A percentile compares a stretch with the other conserved stretches of the same genome.
These are phyloP conservation scores for Aspergillus sp. DNA, from an alignment of 2,329 filamentous ascomycete species.

Conservation along the genomic window DNA sequence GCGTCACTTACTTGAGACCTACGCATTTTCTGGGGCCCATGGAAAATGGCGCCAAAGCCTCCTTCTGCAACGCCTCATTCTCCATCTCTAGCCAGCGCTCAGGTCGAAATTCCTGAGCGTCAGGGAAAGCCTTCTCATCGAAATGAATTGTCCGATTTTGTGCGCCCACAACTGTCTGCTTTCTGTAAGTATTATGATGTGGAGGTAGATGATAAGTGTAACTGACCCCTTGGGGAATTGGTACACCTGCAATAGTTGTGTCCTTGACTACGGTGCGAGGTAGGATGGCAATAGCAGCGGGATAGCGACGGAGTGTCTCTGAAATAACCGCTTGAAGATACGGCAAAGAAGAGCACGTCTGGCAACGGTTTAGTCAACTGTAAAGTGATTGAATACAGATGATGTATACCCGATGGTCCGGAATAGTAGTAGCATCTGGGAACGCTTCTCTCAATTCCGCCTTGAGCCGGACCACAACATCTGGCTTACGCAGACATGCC, in stretches of 20 bases:
- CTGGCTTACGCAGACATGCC: not conserved
- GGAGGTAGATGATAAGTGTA: not conserved
- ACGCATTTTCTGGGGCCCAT: not conserved
- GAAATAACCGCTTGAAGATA: slow-evolving; percentile 1
- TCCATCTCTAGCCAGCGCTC: slow-evolving; percentile 1
- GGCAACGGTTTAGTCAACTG: not conserved
- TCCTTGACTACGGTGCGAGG: not conserved
- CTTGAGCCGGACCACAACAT: not conserved
- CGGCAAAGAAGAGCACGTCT: not conserved
- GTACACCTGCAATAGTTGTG: not conserved
- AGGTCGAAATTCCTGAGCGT: not conserved
- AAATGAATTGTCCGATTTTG: not conserved
- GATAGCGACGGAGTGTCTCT: slow-evolving; percentile 2
- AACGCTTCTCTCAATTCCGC: not conserved
- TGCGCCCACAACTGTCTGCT: not conserved
- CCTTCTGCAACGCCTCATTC: not conserved
- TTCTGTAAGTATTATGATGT: not conserved
- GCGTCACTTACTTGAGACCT: not conserved
- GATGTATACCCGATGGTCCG: not conserved
- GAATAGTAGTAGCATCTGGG: not conserved
- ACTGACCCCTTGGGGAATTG: not conserved
- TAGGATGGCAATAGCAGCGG: not conserved
- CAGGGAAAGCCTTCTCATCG: not conserved
- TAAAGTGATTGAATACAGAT: too few species aligned
- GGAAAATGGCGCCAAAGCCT: not conserved